Percentiles rank a stretch among this genome's conserved stretches.
Evolutionary conservation across 148 eudicot genomes (phyloP).

Genomic region (Vaccinium myrtillus): DNA sequence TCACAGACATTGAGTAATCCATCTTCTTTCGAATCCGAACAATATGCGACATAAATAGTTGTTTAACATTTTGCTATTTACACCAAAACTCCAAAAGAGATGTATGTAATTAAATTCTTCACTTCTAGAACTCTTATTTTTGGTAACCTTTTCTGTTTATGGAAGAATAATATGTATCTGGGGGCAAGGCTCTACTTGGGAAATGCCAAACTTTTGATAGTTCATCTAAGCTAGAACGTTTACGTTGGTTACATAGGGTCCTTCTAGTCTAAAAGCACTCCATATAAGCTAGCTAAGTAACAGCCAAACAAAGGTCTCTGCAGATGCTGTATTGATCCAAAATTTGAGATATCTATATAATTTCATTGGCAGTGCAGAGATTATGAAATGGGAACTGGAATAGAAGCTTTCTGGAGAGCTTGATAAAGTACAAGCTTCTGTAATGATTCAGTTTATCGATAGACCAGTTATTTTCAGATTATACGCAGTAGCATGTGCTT

Average conservation of each 20-base stretch:
- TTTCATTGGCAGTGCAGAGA: neutral
- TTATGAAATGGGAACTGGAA: neutral
- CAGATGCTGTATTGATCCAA: neutral
- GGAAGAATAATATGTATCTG: neutral
- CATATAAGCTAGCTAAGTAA: neutral
- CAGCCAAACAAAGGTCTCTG: neutral
- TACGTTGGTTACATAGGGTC: neutral
- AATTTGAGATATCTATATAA: neutral
- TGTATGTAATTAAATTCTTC: neutral
- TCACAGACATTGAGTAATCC: constrained; percentile 41
- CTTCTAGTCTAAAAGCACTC: neutral
- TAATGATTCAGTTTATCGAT: neutral
- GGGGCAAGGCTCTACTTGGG: neutral
- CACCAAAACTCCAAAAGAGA: neutral
- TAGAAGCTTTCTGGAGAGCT: neutral
- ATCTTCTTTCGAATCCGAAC: constrained; percentile 35
- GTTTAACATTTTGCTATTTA: neutral
- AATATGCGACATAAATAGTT: constrained; percentile 37
- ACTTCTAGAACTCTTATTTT: neutral
- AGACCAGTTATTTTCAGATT: neutral
- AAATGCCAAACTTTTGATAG: neutral
- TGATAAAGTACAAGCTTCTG: neutral
- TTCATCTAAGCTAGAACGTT: neutral
- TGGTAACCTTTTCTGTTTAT: neutral
- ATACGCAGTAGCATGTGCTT: neutral